Base-by-base conservation (phyloP, 139 green algal species). In the Dunaliella primolecta region DNA sequence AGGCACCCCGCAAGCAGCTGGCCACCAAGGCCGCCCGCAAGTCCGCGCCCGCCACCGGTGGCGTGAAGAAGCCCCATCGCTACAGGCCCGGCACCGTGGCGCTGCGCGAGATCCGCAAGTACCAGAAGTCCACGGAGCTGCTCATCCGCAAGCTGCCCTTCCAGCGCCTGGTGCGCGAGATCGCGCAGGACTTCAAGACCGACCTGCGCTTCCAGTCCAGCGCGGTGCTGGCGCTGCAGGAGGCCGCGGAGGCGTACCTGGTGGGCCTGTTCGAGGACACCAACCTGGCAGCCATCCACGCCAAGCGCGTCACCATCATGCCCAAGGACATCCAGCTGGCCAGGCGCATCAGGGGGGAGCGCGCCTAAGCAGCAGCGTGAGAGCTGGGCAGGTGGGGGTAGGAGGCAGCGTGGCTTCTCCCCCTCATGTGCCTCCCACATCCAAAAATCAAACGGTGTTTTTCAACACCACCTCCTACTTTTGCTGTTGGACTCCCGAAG, bases 201-300 rank as follows among this genome's bases (percentile, higher is more conserved):
- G 87, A 99, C 95, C 93, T 98, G 90, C 93, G 97, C 85, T 99
- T 99, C 94, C 97, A 99, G 94, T 92, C 87, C 86, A 94, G 91
- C 38, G 97, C 97, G 30, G 95, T 98, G 36, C 91, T 98, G 77
- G 96, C 94, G 36, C 93, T 99, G 57, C 96, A 72, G 23, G 56
- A 72, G 56, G n/a, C n/a, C n/a, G n/a, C n/a, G n/a, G n/a, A n/a
- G n/a, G n/a, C n/a, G n/a, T n/a, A n/a, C n/a, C n/a, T 96, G 96
- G 96, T 98, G 33, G 95, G 95, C 83, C 92, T 98, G 85, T 98
- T 98, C 82, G 96, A 98, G 92, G 96, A 98, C 93, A 98, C 96
- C 89, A 98, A 98, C 92, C 80, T 95, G 87, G 94, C 90, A 84
- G 96, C 96, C 86, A 98, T 98, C 89, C 96, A 99, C 88, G 96